Evolutionary conservation across 805 yeast genomes (phyloP).

Genomic region (Hermanozyma aechmeae): DNA sequence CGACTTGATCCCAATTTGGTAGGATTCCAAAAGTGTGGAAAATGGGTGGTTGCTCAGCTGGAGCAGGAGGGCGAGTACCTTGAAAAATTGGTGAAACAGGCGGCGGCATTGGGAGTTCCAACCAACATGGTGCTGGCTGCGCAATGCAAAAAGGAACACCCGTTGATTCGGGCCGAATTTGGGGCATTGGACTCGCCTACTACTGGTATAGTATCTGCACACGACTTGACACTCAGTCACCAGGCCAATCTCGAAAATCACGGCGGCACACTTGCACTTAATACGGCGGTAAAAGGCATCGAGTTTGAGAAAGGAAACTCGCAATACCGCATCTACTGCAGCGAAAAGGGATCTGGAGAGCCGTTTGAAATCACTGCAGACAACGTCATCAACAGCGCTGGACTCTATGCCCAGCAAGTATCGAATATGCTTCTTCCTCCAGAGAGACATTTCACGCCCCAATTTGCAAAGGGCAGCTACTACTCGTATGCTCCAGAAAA

Average conservation of each 20-base stretch:
- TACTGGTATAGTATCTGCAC: slow-evolving; percentile 81
- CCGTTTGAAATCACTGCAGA: slow-evolving; percentile 39
- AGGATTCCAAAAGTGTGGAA: slow-evolving; percentile 59
- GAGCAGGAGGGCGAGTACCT: slow-evolving; percentile 54
- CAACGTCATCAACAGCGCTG: slow-evolving; percentile 69
- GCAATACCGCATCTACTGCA: slow-evolving; percentile 16
- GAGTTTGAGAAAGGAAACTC: slow-evolving; percentile 13
- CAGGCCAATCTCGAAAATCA: slow-evolving; percentile 44
- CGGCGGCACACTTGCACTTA: slow-evolving; percentile 57
- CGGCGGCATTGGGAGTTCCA: slow-evolving; percentile 44
- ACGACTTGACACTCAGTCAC: slow-evolving; percentile 57
- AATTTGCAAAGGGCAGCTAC: slow-evolving; percentile 82
- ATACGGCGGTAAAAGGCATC: slow-evolving; percentile 44
- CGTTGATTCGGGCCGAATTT: slow-evolving; percentile 51
- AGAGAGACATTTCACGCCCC: slow-evolving; percentile 47
- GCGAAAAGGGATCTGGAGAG: slow-evolving; percentile 20
- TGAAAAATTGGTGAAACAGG: slow-evolving; percentile 40
- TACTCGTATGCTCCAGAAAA: slow-evolving; percentile 43
- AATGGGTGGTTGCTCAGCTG: slow-evolving; percentile 81
- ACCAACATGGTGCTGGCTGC: slow-evolving; percentile 43
- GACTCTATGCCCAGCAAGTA: slow-evolving; percentile 63
- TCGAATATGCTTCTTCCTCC: slow-evolving; percentile 62
- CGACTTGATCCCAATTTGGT: slow-evolving; percentile 26
- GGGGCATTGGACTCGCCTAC: slow-evolving; percentile 68
- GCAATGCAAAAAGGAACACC: slow-evolving; percentile 45